A percentile compares a stretch with the other conserved stretches of the same genome.
phyloP scores from a whole-genome alignment of 305 asterid genomes.

The Rubia tinctorum region DNA sequence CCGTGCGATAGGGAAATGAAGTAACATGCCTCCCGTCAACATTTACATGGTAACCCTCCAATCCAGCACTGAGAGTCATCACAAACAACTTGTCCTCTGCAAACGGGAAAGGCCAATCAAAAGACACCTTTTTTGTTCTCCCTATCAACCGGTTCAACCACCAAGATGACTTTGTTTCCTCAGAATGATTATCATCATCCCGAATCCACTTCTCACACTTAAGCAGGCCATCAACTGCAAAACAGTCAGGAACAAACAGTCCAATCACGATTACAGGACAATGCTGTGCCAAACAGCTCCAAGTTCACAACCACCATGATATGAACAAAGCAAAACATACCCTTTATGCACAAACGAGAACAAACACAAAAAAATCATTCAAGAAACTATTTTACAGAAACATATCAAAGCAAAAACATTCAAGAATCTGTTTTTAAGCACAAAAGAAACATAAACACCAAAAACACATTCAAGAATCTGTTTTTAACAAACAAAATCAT shows the following conservation, averaged over 20 bases:
- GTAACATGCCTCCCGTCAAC: slow-evolving; percentile 36
- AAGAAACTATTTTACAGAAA: not conserved
- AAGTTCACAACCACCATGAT: not conserved
- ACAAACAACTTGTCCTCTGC: slow-evolving; percentile 29
- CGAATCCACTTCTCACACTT: slow-evolving; percentile 41
- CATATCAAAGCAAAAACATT: not conserved
- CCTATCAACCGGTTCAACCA: slow-evolving; percentile 41
- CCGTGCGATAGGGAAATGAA: slow-evolving; percentile 34
- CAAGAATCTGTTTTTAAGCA: not conserved
- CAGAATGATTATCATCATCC: slow-evolving; percentile 27
- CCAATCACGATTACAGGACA: not conserved
- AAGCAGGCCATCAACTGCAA: slow-evolving; percentile 37
- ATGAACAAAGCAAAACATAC: not conserved
- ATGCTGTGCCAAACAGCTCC: not conserved
- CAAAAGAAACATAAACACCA: not conserved
- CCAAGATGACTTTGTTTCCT: slow-evolving; percentile 29
- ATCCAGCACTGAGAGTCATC: slow-evolving; percentile 34
- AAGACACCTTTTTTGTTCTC: slow-evolving; percentile 27
- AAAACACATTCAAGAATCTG: not conserved
- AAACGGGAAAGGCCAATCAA: slow-evolving; percentile 39
- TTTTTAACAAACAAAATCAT: not conserved
- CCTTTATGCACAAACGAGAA: not conserved
- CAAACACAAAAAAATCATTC: not conserved
- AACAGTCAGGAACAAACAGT: not conserved
- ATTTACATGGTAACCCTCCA: slow-evolving; percentile 35